Evolutionary conservation across 2,329 filamentous ascomycete species (phyloP), one percentile per base, ranked within the genome.

Genomic region (Coleophoma cylindrospora): DNA sequence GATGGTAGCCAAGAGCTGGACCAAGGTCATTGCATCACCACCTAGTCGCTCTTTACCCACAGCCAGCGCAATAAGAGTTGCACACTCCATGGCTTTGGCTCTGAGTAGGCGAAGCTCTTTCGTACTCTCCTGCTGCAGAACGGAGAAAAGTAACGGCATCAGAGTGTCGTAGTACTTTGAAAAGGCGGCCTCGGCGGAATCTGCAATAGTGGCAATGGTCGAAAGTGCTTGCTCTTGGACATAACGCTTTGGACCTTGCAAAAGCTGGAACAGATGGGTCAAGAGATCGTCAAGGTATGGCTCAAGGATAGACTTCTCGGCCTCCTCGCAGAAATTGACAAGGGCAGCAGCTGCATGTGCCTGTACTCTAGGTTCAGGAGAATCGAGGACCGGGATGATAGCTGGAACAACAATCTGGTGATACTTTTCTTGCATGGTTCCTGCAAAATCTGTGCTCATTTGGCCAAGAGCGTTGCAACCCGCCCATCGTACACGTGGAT

Each of bases 371-470:
- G 91, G 89, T 68, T 99, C 92, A 1, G 89, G 80, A 2, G 91
- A 95, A 62, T 91, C 83, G 6, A 99, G 79, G 1, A 96, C 92
- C 1, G 92, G 91, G 48, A 99, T 91, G 49, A 99, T 94, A 58
- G 90, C 90, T 59, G 85, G 89, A 47, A 99, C 79, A 14, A 99
- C 89, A 41, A 85, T 78, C 56, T 89, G 82, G 68, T 96, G 94
- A 69, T 95, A 95, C 62, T 96, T 94, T 59, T 89, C 87, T 70
- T 99, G 94, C 92, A 99, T 97, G 11, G 88, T 95, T 12, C 91
- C 91, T 12, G 95, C 92, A 68, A 99, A 99, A 66, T 99, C 94
- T 33, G 94, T 99, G 73, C 92, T 97, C 94, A 99, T 99, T 70
- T 99, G 94, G 27, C 94, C 94, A n/a, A 99, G 80, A 40, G 94